Evolutionary conservation across 768 basidiomycete genomes (phyloP), one percentile per base, ranked within the genome.

Genomic region (Clathrus columnatus): DNA sequence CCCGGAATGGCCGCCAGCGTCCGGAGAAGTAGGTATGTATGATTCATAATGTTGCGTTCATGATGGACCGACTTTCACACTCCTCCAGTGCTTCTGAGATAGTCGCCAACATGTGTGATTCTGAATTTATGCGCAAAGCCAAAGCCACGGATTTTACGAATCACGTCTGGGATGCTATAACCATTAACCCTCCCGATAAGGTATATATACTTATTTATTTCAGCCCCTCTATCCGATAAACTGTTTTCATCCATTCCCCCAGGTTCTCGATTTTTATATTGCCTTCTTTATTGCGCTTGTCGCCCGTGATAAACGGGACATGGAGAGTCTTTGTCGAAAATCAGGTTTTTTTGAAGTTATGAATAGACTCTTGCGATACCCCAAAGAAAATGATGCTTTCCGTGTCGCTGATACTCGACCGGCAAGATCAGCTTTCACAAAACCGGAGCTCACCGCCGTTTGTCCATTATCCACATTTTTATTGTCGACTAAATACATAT

Each of bases 111-210:
- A 68, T 91, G 10, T 85, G 84, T 54, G 83, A 87, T 59, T 52
- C 68, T 1, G 86, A 88, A 10, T 92, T 91, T 62, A 73, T 80
- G n/a, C 81, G 89, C 4, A 85, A 85, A 61, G 87, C 87, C 2
- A 87, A 83, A 60, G 81, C 84, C 0, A 80, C 87, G 0, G 88
- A 91, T 62, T 87, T 90, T 57, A 74, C 83, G 24, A 67, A 70
- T 14, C 77, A 75, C 36, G 81, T 85, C 1, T 92, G 87, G 86
- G 80, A 84, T 51, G 73, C 80, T 10, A 72, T 91, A 32, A 63
- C 82, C 2, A 84, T 75, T 16, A 83, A 83, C 1, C 68, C 68
- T 41, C 77, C 75, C 5, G 82, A 86, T 59, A 87, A 85, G 62
- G 78, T 73, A 68, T 62, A 67, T 44, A 7, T 53, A 49, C 32